Base-by-base conservation (phyloP, 2,329 filamentous ascomycete genomes). In the Aspergillus aculeatinus region DNA sequence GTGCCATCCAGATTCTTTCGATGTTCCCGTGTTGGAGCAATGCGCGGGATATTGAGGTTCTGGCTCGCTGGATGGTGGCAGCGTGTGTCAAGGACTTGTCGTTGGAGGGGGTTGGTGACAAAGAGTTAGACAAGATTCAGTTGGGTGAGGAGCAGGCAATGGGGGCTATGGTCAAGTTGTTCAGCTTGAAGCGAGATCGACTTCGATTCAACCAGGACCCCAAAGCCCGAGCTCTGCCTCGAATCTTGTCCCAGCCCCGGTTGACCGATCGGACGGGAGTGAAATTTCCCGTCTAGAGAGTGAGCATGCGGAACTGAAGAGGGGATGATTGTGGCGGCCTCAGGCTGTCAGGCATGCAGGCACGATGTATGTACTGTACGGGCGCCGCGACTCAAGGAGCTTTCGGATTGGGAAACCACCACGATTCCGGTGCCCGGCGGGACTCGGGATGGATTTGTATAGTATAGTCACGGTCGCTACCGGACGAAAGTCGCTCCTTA, bases 11-110 rank as follows among this genome's bases (percentile, higher is more conserved):
- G 39, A 62, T 65, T 39, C 60, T 67, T 2, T 64, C 64, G 2
- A 61, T 65, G 65, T 67, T 65, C 52, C 65, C 65, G 16, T 67
- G 65, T 57, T 67, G 65, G 65, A 57, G 63, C 49, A 67, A 67
- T 25, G 62, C 60, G 5, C 60, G 64, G 16, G 65, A 67, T 23
- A 58, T 67, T 33, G 62, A 64, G 16, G 55, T 64, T 5, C 47
- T 67, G 12, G 60, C 58, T 9, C 59, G 63, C 5, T 67, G 65
- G 65, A 67, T 67, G 65, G 60, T 67, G 5, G 64, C 65, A 11
- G 53, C 59, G 2, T 57, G 48, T 29, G 19, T 67, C n/a, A 53
- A 51, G 48, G 59, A 61, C 25, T 35, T 64, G 35, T 55, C 61
- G n/a, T 57, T 67, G 47, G 65, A 67, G 21, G 25, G 5, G 2